Percentiles rank a stretch among this genome's conserved stretches.
These are phyloP conservation scores for Aegilops longissima DNA, from an alignment of 176 grass and related monocot species.

Conservation along the genomic window DNA sequence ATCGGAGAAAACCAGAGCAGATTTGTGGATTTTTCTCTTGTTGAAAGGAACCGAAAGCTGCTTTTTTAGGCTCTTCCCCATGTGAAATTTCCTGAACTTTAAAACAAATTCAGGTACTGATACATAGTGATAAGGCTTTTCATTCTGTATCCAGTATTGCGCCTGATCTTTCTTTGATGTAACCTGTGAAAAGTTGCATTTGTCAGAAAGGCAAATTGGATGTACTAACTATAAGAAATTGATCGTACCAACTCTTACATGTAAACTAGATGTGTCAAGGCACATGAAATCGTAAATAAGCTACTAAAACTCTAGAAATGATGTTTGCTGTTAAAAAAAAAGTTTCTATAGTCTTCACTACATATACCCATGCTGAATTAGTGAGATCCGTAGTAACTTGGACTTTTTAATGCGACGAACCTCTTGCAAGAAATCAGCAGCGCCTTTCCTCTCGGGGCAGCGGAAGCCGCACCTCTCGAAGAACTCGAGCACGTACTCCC, in stretches of 20 bases:
- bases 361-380: background rate
- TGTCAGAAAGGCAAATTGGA: conserved; percentile 6
- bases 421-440: conserved; percentile 95
- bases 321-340: background rate
- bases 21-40: conserved; percentile 68
- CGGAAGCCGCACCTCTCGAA: conserved; percentile 85
- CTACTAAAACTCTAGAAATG: background rate
- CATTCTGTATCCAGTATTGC: conserved; percentile 61
- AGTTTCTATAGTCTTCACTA: background rate
- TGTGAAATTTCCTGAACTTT: conserved; percentile 66
- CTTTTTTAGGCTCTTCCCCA: conserved; percentile 58
- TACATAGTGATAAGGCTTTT: conserved; percentile 57
- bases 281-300: background rate
- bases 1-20: conserved; percentile 76
- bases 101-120: conserved; percentile 64
- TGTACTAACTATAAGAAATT: background rate
- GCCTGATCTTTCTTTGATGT: conserved; percentile 71
- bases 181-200: conserved; percentile 37
- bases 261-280: background rate
- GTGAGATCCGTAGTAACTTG: background rate
- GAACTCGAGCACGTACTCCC: conserved; percentile 79
- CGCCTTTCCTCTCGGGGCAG: conserved; percentile 86
- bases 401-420: conserved; percentile 24
- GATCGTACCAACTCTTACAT: background rate
- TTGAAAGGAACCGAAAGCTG: conserved; percentile 74